Evolutionary conservation across 1,284 basidiomycete species (phyloP).

Genomic region (Mrakiaceae sp.): DNA sequence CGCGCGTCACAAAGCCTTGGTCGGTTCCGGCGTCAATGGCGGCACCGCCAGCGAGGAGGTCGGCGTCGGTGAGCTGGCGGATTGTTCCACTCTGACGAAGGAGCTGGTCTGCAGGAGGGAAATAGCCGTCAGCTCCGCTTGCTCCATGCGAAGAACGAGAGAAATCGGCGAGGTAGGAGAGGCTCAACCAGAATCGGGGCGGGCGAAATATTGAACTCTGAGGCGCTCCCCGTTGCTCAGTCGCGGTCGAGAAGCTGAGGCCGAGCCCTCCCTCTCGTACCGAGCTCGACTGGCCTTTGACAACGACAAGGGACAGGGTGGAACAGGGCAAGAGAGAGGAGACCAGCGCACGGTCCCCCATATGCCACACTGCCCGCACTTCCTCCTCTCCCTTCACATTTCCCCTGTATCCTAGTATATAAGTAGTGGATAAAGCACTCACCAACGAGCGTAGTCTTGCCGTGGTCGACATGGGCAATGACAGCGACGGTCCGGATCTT

Average conservation of each 20-base stretch:
- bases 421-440: background rate
- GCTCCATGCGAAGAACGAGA: too few relatives aligned
- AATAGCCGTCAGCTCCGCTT: background rate
- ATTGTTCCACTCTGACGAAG: conserved; percentile 17
- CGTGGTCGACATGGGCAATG: conserved; percentile 16
- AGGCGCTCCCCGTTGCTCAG: too few relatives aligned
- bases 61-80: conserved; percentile 4
- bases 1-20: conserved; percentile 15
- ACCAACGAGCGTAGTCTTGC: conserved; percentile 9
- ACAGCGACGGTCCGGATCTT: conserved; percentile 15
- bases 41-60: background rate
- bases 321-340: too few relatives aligned
- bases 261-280: background rate
- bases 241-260: background rate
- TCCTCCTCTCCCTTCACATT: background rate
- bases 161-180: too few relatives aligned
- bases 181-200: too few relatives aligned
- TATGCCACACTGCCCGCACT: too few relatives aligned
- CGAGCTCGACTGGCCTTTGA: too few relatives aligned
- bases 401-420: background rate
- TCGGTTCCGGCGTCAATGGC: conserved; percentile 6
- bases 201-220: too few relatives aligned
- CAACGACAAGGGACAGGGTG: too few relatives aligned
- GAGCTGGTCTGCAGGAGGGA: conserved; percentile 11
- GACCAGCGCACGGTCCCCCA: too few relatives aligned